phyloP scores from a whole-genome alignment of 768 basidiomycete species.

The Porphyrellus cyaneotinctus region DNA sequence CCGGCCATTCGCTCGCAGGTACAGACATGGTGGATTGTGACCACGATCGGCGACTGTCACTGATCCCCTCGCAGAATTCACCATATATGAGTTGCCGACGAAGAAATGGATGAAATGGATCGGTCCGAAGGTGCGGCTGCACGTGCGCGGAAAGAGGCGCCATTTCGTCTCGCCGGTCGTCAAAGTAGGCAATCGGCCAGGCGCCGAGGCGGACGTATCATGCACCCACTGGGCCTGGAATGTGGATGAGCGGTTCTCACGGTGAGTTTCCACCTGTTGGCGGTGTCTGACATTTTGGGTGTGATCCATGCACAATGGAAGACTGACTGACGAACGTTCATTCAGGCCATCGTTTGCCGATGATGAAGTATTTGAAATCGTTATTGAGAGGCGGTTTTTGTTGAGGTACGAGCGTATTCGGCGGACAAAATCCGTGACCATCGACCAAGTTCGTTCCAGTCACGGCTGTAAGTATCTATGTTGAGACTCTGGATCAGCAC shows the following conservation, averaged over 20 bases:
- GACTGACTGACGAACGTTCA: background rate
- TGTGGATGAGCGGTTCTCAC: background rate
- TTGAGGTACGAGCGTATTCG: conserved; percentile 11
- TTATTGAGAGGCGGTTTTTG: conserved; percentile 6
- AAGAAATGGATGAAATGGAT: conserved; percentile 10
- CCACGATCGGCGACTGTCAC: background rate
- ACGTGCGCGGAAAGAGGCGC: background rate
- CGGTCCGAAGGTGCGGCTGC: conserved; percentile 5
- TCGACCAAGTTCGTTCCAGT: background rate
- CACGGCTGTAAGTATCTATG: background rate
- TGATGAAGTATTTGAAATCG: conserved; percentile 6
- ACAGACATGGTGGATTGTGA: background rate
- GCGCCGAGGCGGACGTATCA: background rate
- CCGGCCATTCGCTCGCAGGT: conserved; percentile 3
- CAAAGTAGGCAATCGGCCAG: background rate
- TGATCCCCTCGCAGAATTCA: conserved; percentile 8
- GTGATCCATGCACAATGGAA: background rate
- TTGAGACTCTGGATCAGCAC: background rate
- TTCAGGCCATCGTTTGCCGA: conserved; percentile 3
- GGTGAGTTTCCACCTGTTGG: background rate
- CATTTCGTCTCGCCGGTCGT: conserved; percentile 10
- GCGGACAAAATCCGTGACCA: conserved; percentile 3
- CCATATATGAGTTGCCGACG: conserved; percentile 5
- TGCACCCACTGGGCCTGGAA: conserved; percentile 2
- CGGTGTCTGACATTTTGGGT: background rate